Base-by-base conservation (phyloP, 2,329 filamentous ascomycete genomes). In the Lecanicillium sp. region DNA sequence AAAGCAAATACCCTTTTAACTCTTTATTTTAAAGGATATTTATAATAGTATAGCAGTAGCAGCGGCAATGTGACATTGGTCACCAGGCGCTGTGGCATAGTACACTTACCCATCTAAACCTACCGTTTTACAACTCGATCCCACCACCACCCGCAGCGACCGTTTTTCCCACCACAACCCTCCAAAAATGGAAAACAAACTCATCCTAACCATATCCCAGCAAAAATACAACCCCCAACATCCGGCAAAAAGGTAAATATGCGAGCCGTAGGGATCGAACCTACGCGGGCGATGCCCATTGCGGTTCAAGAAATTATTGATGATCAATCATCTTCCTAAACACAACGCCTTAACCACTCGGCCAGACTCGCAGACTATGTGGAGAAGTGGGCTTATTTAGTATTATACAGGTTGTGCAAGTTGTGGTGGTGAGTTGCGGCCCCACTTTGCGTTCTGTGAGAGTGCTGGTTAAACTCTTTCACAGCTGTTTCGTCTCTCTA, bases 321-420 rank as follows among this genome's bases (percentile, higher is more conserved):
- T 19, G 17, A 29, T 37, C 17, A 25, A 44, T 35, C 38, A 38
- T 41, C 33, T 19, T 38, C 68, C 68, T 71, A 71, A 71, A 71
- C 66, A 68, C 66, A 68, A 63, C 68, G 68, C 68, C 68, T 69
- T 71, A 71, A 71, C 68, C 68, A 71, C 68, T 71, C 68, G 66
- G 67, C 68, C 67, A 71, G 54, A 64, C 58, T 62, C 55, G 58
- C 63, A 29, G 32, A 17, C 17, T 17, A 17, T 10, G 14, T 37
- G 18, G 13, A 14, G 5, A 14, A 3, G 2, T 5, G 33, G 3
- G 2, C 17, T 35, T 31, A 33, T 29, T 33, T 18, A 9, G 3
- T 25, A 29, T 28, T 41, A 43, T 36, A 41, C 37, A 8, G 35
- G 12, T 17, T 9, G 5, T 2, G 3, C 5, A 25, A 20, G 7